Base-by-base conservation (phyloP, 1,284 basidiomycete species). In the Ceratobasidium papillatum region DNA sequence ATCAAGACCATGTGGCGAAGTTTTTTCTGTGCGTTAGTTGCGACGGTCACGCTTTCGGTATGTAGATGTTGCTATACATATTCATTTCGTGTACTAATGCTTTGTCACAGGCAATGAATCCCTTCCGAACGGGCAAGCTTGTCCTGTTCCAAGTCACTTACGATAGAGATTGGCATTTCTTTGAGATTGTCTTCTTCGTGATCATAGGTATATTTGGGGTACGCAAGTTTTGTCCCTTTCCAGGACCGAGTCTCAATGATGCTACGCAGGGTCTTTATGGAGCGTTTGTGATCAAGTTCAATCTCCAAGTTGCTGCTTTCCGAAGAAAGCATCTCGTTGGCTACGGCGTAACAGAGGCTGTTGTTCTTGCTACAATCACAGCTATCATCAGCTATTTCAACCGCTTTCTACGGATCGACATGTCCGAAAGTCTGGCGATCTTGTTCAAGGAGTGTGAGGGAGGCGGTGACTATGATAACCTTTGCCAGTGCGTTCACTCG, bases 1-100 rank as follows among this genome's bases (percentile, higher is more conserved):
- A 96, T 97, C 81, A 92, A 95, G 81, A 99, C 97, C 1, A 98
- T 99, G 95, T 99, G 96, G 96, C 86, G 93, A 78, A 96, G 94
- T 80, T 99, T 99, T 82, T 91, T 99, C 79, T 99, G 98, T 82
- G 98, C 98, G 14, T 85, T 99, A 68, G 93, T 98, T 30, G 97
- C 98, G 2, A 99, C 97, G 0, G 95, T 99, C 77, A 97, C 96
- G 0, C 85, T 99, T 36, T 94, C 96, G 45, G 95, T 96, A 77
- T 79, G 94, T 87, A 34, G 51, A 2, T 17, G 34, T 19, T 38
- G n/a, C 8, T 27, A 4, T n/a, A 34, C 59, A 9, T 25, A 36
- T 41, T 17, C 51, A 17, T 41, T 22, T 65, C 9, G 25, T 62
- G 5, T 19, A 27, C 51, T 75, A 36, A 64, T 12, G 12, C 8